These are phyloP conservation scores for Phytopythium helicoides DNA, from an alignment of 352 stramenopile species.

Conservation along the genomic window DNA sequence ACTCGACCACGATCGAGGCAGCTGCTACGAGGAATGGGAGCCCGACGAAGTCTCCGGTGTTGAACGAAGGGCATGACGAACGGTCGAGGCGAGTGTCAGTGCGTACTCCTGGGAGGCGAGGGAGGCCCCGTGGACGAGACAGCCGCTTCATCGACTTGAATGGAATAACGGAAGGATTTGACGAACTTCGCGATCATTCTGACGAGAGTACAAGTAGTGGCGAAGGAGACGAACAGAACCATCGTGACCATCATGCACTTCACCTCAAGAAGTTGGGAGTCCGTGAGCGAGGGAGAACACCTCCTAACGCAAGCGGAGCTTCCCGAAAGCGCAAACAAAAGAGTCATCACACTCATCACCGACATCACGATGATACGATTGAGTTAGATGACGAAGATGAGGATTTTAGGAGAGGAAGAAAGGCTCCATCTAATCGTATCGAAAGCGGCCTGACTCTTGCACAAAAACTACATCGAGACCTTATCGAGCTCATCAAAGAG, in stretches of 20 bases:
- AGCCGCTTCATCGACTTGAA: constrained; percentile 47
- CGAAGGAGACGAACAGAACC: constrained; percentile 13
- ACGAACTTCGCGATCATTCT: constrained; percentile 36
- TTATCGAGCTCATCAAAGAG: constrained; percentile 56
- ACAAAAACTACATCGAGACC: constrained; percentile 40
- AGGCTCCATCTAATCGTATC: background rate
- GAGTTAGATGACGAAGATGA: constrained; percentile 2
- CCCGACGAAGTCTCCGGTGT: background rate
- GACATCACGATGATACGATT: constrained; percentile 3
- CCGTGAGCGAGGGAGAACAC: constrained; percentile 31
- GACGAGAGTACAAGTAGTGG: constrained; percentile 9
- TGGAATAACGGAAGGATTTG: constrained; percentile 49
- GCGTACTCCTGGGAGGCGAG: constrained; percentile 9
- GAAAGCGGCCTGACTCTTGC: constrained; percentile 17
- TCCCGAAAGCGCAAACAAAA: background rate
- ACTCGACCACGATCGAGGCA: background rate
- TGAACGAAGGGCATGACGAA: background rate
- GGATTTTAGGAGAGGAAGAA: constrained; percentile 4
- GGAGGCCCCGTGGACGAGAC: constrained; percentile 1
- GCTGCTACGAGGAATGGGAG: background rate
- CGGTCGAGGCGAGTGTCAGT: background rate
- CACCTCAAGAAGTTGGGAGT: constrained; percentile 37
- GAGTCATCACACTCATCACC: constrained; percentile 6
- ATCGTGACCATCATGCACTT: background rate
- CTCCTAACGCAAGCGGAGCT: background rate